Conservation (phyloP, 176 grass and related monocot species). For the Paspalum notatum region DNA sequence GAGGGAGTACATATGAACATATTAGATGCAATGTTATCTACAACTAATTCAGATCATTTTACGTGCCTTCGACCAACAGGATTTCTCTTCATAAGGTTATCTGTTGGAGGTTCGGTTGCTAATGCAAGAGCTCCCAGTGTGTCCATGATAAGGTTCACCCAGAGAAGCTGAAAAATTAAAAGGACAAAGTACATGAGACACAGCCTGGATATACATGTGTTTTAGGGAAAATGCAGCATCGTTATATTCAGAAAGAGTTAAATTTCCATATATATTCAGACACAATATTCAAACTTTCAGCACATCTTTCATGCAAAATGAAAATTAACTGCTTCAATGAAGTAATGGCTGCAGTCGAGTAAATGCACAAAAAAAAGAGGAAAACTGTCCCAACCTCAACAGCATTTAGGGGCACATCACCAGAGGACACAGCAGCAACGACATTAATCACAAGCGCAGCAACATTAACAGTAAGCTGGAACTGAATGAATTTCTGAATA, state of each 20-base stretch:
- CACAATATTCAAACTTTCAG: slow-evolving; percentile 12
- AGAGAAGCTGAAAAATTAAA: slow-evolving; percentile 72
- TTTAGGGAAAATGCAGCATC: background rate
- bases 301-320: slow-evolving; percentile 18
- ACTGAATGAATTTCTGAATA: slow-evolving; percentile 99
- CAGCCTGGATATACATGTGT: background rate
- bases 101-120: slow-evolving; percentile 89
- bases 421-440: slow-evolving; percentile 88
- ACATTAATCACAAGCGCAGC: slow-evolving; percentile 97
- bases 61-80: slow-evolving; percentile 97
- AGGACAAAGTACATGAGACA: slow-evolving; percentile 29
- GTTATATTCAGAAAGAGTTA: background rate
- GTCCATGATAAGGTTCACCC: slow-evolving; percentile 99
- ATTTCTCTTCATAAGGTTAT: slow-evolving; percentile 89
- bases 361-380: slow-evolving; percentile 7
- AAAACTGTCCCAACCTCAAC: slow-evolving; percentile 67
- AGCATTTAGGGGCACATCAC: slow-evolving; percentile 93
- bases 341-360: background rate
- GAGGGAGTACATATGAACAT: background rate
- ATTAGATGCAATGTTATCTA: background rate
- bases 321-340: slow-evolving; percentile 8
- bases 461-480: slow-evolving; percentile 97
- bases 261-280: background rate
- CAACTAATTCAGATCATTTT: slow-evolving; percentile 29
- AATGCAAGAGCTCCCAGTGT: slow-evolving; percentile 96